Evolutionary conservation across 805 yeast species (phyloP), one percentile per base, ranked within the genome.

Genomic region (Lipomyces sp.): DNA sequence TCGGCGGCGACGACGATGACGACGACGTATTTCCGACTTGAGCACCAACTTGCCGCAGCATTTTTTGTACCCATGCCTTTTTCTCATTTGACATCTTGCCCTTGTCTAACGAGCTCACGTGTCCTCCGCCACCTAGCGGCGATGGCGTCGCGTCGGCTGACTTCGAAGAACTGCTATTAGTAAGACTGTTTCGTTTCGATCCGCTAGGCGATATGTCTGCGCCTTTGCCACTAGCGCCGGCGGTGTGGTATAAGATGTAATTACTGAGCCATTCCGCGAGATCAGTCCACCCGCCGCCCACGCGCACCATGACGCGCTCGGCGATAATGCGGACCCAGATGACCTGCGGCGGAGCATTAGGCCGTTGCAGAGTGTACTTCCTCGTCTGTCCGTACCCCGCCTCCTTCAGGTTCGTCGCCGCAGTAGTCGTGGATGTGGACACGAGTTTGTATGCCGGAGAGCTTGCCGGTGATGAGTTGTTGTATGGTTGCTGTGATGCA

Each of bases 201-300:
- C n/a, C n/a, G n/a, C n/a, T n/a, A n/a, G 33, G n/a, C 19, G 51
- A 39, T 18, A 45, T 36, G 26, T 24, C 16, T 22, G 37, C 34
- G 7, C 24, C 28, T 21, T 22, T 21, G n/a, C 23, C 6, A 32
- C 34, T 18, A 21, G 41, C 39, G 22, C 36, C 36, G 10, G 47
- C 36, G 13, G 53, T 38, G 42, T 58, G 54, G 43, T 58, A 46
- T 10, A 55, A 36, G 8, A 51, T 45, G 19, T 50, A 53, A 35
- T 57, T 58, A 28, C 42, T 36, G 7, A 58, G 50, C 61, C 61
- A 58, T 28, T 58, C 61, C 2, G 61, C 53, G n/a, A 58, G 39
- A 39, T 58, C 61, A 2, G 61, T 58, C 57, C 60, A 58, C 8
- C 61, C 61, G 23, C 61, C 61, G 14, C 61, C 61, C 11, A 58